Evolutionary conservation across 2,329 filamentous ascomycete species (phyloP), one percentile per base, ranked within the genome.

Genomic region (Diaporthe nobilis): DNA sequence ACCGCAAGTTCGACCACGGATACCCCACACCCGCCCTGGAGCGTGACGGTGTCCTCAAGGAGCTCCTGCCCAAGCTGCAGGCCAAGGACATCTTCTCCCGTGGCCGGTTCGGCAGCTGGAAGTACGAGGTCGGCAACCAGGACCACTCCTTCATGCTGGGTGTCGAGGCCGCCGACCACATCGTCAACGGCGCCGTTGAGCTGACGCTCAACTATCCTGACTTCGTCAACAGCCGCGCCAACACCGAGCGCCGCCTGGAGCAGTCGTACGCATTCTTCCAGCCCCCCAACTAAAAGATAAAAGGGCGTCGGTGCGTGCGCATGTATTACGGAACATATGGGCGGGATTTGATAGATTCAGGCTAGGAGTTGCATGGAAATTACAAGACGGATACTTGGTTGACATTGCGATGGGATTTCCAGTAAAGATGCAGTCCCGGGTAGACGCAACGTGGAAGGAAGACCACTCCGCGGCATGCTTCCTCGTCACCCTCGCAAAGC

Each of bases 101-200:
- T 86, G 97, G 97, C 81, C 96, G 97, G 78, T 99, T 99, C 86
- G 97, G 97, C 82, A 96, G 94, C 89, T 99, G 97, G 97, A 91
- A 95, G 83, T 99, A 99, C 88, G 97, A 99, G 87, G 86, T 92
- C 79, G 95, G 95, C 83, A 98, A 98, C 91, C 95, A 98, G 90
- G 96, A 98, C 86, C 96, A 98, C 90, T 96, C 94, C 37, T 98
- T 98, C 87, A 98, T 98, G 96, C 89, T 98, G 78, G 96, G 96
- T 83, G 96, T 98, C 28, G 96, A 98, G 87, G 96, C 96, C 67
- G 95, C 92, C 53, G 96, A 98, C 87, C 92, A 95, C 87, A 95
- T 98, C 82, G 91, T 96, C 86, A 96, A 93, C 85, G 96, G 96
- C 79, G 93, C 94, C 51, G 94, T 96, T 61, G 96, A 98, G 90